These are phyloP conservation scores for Suhomyces kilbournensis DNA, from an alignment of 805 yeast genomes.

Conservation along the genomic window DNA sequence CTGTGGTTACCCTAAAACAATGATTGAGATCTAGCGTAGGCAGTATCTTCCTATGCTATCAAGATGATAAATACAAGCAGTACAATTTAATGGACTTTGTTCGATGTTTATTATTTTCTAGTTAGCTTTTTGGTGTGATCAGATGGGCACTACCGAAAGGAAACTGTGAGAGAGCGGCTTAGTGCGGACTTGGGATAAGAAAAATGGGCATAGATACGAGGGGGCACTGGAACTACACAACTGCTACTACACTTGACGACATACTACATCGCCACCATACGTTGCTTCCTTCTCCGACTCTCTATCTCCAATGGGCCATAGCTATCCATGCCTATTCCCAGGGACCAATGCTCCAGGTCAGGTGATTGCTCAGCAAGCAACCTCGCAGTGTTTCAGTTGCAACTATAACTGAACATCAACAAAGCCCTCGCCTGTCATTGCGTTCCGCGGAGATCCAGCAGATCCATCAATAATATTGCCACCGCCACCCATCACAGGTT, in stretches of 20 bases:
- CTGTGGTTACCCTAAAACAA: neutral
- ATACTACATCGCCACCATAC: neutral
- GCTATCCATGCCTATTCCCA: neutral
- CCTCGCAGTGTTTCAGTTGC: neutral
- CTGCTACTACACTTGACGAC: neutral
- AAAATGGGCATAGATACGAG: neutral
- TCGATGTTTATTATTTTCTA: neutral
- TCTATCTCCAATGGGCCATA: neutral
- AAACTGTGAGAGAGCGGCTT: neutral
- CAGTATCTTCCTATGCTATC: neutral
- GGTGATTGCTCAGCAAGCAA: slow-evolving; percentile 1
- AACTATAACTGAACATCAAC: neutral
- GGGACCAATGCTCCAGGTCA: neutral
- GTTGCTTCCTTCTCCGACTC: neutral
- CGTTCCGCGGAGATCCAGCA: neutral
- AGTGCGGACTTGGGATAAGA: neutral
- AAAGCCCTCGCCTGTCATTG: neutral
- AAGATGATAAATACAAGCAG: neutral
- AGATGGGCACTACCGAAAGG: slow-evolving; percentile 1
- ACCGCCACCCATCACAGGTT: neutral
- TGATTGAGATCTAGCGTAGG: neutral
- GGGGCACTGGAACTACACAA: neutral
- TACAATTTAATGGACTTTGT: neutral
- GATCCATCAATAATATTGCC: neutral
- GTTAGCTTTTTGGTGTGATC: slow-evolving; percentile 1